Evolutionary conservation across 805 yeast species (phyloP), one percentile per base, ranked within the genome.

Genomic region (Saccharomycopsis fermentans): DNA sequence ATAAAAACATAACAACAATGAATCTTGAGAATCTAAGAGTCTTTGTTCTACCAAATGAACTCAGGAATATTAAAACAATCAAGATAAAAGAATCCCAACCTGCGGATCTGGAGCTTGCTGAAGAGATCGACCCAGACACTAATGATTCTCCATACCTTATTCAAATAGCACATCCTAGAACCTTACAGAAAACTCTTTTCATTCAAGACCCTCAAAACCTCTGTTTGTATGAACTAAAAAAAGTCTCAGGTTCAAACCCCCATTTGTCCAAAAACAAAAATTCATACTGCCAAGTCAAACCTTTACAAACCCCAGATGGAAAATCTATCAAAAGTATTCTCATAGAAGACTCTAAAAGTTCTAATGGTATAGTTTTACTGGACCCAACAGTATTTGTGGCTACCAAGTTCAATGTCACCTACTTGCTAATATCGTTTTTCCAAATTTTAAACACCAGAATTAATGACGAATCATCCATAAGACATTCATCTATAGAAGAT

Each of bases 401-500:
- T 8, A 60, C 61, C 2, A 29, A 26, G 19, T 60, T 55, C 52
- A 56, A 56, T 37, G 9, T 54, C 3, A 27, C 52, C 6, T 60
- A 57, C 47, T 27, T 55, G 4, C 27, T 60, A 6, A n/a, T 58
- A 14, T 39, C 50, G 6, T 60, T 43, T 35, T 60, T 58, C 26
- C 39, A 39, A 35, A 53, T 39, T 24, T 52, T 32, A 17, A 36
- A 53, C 21, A 14, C 35, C 11, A 53, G 32, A 16, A 26, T 35
- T 21, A 29, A 36, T 21, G 40, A 34, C 27, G 52, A 55, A 6
- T 29, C 29, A 17, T 21, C 39, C 4, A 27, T 51, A 11, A 21
- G 63, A 29, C 58, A 29, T 29, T 14, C 24, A 6, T 55, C 61
- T 2, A 37, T 60, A 14, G 63, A 60, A 54, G 63, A 60, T 55